Base-by-base conservation (phyloP, 2,329 filamentous ascomycete genomes). In the Dactylonectria macrodidyma region DNA sequence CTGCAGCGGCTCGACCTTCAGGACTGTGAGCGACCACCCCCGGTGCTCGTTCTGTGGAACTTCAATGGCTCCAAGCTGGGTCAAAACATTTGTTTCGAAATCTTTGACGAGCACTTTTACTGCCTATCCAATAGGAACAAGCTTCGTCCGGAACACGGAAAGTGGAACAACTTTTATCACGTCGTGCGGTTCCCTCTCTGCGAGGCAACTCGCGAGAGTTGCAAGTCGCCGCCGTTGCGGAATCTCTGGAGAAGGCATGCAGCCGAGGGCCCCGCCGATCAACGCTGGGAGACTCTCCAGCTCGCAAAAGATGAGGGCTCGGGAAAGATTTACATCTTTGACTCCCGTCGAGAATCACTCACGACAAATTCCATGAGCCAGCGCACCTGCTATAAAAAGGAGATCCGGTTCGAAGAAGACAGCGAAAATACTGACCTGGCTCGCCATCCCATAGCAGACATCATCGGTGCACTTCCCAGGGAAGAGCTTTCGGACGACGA, bases 81-180 rank as follows among this genome's bases (percentile, higher is more conserved):
- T 6, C 87, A 87, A 11, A 90, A 89, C 0, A 83, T 93, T n/a
- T 92, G 89, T 67, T 95, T 95, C 75, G 91, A 93, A 67, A 87
- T 95, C 19, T 84, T 92, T 67, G 84, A 89, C 41, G 86, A 84
- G 10, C 84, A 89, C 71, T 89, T 95, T 47, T 95, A 95, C 72
- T 91, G 87, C 0, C 80, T 95, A 6, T 92, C 92, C 0, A 95
- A 90, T 69, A 87, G 90, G 70, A 87, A 87, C 2, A 85, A 86
- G 3, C 88, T 89, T 59, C 88, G 91, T 65, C 84, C 88, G 0
- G 88, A 92, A 65, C 89, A 92, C 65, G 83, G 88, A 5, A 88
- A 92, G 64, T 92, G 89, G 86, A 89, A 88, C 0, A 93, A 90
- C 0, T 92, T 89, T 75, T 95, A 94, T 75, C 86, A 90, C 64